Evolutionary conservation across 306 rosid genomes (phyloP), one percentile per base, ranked within the genome.

Genomic region (Fagus crenata): DNA sequence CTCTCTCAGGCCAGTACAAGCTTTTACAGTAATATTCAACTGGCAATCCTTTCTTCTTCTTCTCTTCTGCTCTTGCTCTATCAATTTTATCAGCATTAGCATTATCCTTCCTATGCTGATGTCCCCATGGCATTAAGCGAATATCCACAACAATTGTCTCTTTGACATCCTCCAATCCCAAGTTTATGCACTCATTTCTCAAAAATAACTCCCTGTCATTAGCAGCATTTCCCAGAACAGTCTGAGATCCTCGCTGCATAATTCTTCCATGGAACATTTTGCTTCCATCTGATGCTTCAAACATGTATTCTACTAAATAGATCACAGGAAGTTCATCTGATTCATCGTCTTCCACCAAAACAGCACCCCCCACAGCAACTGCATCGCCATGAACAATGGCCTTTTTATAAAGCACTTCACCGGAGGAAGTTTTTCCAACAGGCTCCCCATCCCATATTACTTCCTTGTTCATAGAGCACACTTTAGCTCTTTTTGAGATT

Each of bases 151-250:
- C 81, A 72, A 80, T 81, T 17, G 78, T 77, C 83, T 85, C 88
- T 61, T 78, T 90, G 53, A 89, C 78, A 69, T 82, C 88, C 60
- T 81, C 86, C 77, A 95, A 79, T 79, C 75, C 85, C 74, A 89
- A 75, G 60, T 86, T 84, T 40, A 77, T 77, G 83, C 99, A 95
- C 54, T 88, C 93, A 77, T 90, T 95, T 42, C 89, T 92, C 73
- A 95, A 80, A 87, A 95, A 95, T 39, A 95, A 82, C 83, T 95
- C 97, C 56, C 97, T 88, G 85, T 88, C 97, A 56, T 85, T 92
- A 12, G 93, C 97, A 59, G 97, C 71, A 65, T 95, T 95, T 69
- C 97, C 99, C 79, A 95, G 93, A 80, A 95, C 96, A 76, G 99
- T 95, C 59, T 87, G 80, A 33, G 90, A 84, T 69, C 97, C 99